phyloP scores from a whole-genome alignment of 192 early-diverging fungal species.

The Chytriomyces sp. region DNA sequence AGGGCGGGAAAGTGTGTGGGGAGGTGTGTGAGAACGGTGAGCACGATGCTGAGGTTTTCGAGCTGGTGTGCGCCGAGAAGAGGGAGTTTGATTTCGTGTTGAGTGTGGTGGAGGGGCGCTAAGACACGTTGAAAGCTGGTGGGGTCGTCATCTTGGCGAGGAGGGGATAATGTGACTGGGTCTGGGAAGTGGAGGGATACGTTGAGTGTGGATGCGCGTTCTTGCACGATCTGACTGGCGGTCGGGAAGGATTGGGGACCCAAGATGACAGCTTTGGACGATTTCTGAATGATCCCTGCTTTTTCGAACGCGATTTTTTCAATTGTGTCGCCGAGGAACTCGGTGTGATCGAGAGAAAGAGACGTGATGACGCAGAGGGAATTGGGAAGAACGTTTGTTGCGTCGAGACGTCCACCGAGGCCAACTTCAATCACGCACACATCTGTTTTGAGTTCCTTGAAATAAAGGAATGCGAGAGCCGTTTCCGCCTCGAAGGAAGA shows the following conservation, averaged over 20 bases:
- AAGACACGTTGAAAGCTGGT: neutral
- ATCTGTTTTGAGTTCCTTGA: constrained; percentile 58
- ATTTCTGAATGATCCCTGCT: constrained; percentile 72
- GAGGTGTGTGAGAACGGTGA: constrained; percentile 62
- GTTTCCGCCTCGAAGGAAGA: constrained; percentile 76
- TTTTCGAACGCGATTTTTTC: constrained; percentile 75
- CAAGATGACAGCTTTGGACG: constrained; percentile 32
- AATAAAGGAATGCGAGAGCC: constrained; percentile 44
- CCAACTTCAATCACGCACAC: constrained; percentile 84
- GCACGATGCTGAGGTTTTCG: constrained; percentile 75
- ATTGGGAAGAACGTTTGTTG: constrained; percentile 74
- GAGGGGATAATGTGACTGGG: neutral
- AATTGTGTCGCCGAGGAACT: constrained; percentile 68
- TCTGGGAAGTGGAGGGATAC: neutral
- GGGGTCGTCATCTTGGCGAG: neutral
- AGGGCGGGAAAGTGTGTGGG: constrained; percentile 45
- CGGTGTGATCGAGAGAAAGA: constrained; percentile 76
- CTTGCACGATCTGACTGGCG: constrained; percentile 26
- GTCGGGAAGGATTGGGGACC: constrained; percentile 57
- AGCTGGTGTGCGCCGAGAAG: constrained; percentile 74
- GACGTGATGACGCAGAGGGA: constrained; percentile 62
- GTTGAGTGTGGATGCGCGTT: neutral
- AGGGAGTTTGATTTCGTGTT: neutral
- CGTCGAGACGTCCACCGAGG: constrained; percentile 75
- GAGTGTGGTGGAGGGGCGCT: neutral